Conservation (phyloP, 2,329 filamentous ascomycete genomes). For the Phialocephala subalpina region DNA sequence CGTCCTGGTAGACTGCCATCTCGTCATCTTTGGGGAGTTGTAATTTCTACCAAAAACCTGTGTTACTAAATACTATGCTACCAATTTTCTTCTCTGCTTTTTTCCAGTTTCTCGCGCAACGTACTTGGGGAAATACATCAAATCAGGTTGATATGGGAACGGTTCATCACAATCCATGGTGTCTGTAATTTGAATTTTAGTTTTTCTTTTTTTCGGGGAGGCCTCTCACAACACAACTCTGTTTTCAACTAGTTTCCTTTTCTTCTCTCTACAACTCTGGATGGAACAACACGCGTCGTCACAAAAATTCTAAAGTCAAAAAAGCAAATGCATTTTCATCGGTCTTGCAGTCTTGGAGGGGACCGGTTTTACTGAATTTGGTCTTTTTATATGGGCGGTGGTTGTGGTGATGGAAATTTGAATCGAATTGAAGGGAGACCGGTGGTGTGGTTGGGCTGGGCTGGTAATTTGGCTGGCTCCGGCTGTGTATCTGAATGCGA, state of each 20-base stretch:
- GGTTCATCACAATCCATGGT: constrained; percentile 11
- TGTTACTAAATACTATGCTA: constrained; percentile 40
- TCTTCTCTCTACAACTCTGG: constrained; percentile 11
- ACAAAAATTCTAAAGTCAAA: constrained; percentile 1
- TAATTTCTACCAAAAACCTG: constrained; percentile 41
- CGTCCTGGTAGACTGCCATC: constrained; percentile 40
- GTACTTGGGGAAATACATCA: constrained; percentile 9
- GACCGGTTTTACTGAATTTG: constrained; percentile 8
- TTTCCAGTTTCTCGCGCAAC: constrained; percentile 8
- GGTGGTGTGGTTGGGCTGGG: constrained; percentile 6
- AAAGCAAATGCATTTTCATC: constrained; percentile 10
- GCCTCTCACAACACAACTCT: constrained; percentile 17
- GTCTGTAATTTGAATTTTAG: constrained; percentile 18
- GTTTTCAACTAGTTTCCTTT: constrained; percentile 24
- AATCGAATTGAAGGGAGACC: neutral
- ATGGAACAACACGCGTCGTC: neutral
- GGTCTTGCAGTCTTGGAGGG: constrained; percentile 1
- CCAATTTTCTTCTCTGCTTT: constrained; percentile 12
- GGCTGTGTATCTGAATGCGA: neutral
- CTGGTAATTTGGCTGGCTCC: neutral
- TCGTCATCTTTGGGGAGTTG: constrained; percentile 29
- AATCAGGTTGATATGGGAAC: constrained; percentile 16
- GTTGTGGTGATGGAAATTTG: neutral
- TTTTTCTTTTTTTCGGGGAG: neutral
- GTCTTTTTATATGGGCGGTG: neutral